Percentiles rank a stretch among this genome's conserved stretches.
These are phyloP conservation scores for Clavispora asparagi DNA, from an alignment of 805 yeast species.

Conservation along the genomic window DNA sequence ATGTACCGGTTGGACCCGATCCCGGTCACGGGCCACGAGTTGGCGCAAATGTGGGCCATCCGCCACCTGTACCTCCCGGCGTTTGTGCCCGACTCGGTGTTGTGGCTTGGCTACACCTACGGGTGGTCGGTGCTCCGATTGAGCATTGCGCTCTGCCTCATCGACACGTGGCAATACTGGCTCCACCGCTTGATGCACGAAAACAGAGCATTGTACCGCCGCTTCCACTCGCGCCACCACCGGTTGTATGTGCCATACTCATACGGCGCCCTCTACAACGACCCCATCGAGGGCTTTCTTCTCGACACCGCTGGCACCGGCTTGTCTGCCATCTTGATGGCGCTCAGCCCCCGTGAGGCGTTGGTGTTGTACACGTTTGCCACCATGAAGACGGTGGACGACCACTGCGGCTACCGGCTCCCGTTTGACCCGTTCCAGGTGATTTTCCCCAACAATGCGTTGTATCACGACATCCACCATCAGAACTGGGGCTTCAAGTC, in stretches of 20 bases:
- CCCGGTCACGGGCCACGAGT: slow-evolving; percentile 49
- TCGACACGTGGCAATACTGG: slow-evolving; percentile 95
- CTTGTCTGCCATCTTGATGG: slow-evolving; percentile 58
- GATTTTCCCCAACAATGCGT: slow-evolving; percentile 90
- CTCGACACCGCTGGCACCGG: slow-evolving; percentile 94
- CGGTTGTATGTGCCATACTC: slow-evolving; percentile 94
- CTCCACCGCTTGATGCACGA: slow-evolving; percentile 86
- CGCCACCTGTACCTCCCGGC: slow-evolving; percentile 34
- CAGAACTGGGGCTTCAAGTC: slow-evolving; percentile 92
- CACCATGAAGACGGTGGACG: slow-evolving; percentile 95
- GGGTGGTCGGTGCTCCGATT: slow-evolving; percentile 59
- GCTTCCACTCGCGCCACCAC: slow-evolving; percentile 93
- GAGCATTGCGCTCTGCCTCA: slow-evolving; percentile 58
- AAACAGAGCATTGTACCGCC: slow-evolving; percentile 67
- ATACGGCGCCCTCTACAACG: slow-evolving; percentile 91
- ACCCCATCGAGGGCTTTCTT: slow-evolving; percentile 88
- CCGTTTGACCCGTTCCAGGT: slow-evolving; percentile 90
- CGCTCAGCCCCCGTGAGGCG: slow-evolving; percentile 72
- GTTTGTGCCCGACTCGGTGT: slow-evolving; percentile 41
- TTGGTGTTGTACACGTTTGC: slow-evolving; percentile 75
- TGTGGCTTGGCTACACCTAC: slow-evolving; percentile 54
- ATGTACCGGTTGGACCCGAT: slow-evolving; percentile 53
- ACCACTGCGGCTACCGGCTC: slow-evolving; percentile 95
- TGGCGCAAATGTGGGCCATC: slow-evolving; percentile 42
- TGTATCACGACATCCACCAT: slow-evolving; percentile 96